These are phyloP conservation scores for Neospermospora avenae DNA, from an alignment of 2,329 filamentous ascomycete genomes.

Conservation along the genomic window DNA sequence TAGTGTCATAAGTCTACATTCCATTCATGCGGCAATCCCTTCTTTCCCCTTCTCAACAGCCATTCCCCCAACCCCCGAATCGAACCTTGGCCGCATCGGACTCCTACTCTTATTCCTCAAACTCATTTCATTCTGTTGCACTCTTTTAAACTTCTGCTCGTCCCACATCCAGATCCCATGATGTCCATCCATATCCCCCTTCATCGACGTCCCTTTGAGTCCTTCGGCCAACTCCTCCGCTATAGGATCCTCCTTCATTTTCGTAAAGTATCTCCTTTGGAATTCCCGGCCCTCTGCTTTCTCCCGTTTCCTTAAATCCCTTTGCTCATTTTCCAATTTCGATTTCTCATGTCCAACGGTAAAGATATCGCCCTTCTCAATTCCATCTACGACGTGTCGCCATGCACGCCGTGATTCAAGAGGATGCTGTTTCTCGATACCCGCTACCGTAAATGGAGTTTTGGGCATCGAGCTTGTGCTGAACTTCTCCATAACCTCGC, in stretches of 20 bases:
- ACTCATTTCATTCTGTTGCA: constrained; percentile 5
- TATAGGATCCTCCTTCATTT: constrained; percentile 42
- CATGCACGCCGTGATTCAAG: constrained; percentile 87
- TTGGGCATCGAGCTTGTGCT: constrained; percentile 53
- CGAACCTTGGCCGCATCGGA: constrained; percentile 24
- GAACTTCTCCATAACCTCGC: constrained; percentile 54
- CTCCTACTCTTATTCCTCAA: constrained; percentile 20
- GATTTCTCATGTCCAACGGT: constrained; percentile 73
- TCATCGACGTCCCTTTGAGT: constrained; percentile 29
- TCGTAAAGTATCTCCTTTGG: constrained; percentile 78
- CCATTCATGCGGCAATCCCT: background rate
- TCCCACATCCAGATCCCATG: constrained; percentile 32
- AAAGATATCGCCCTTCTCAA: constrained; percentile 80
- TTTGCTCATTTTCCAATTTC: constrained; percentile 86
- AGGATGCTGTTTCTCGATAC: constrained; percentile 75
- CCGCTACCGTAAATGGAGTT: constrained; percentile 66
- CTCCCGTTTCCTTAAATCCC: constrained; percentile 71
- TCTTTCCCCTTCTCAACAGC: background rate
- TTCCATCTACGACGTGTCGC: constrained; percentile 77
- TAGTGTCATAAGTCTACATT: background rate
- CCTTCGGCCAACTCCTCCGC: constrained; percentile 42
- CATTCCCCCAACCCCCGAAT: constrained; percentile 27
- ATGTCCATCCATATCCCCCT: constrained; percentile 19
- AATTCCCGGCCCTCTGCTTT: constrained; percentile 69
- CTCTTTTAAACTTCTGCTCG: constrained; percentile 25